Conservation (phyloP, 2,329 filamentous ascomycete species). For the Lasiodiplodia theobromae region DNA sequence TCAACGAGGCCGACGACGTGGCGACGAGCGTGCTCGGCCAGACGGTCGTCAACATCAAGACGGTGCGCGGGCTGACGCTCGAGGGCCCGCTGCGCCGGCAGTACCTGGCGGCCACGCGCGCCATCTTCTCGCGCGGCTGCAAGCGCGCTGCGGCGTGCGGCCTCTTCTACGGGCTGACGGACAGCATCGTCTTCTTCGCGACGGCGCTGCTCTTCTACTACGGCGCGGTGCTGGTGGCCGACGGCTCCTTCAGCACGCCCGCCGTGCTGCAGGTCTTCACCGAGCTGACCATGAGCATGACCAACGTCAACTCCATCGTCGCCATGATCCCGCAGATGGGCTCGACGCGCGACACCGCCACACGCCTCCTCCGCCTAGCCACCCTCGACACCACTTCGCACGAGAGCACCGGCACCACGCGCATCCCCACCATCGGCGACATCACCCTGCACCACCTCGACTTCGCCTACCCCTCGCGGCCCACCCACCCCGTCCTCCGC, state of each 20-base stretch:
- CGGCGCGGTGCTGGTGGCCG: conserved; percentile 69
- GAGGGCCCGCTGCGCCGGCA: conserved; percentile 74
- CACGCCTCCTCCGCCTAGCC: conserved; percentile 74
- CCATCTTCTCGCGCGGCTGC: conserved; percentile 67
- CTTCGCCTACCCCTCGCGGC: conserved; percentile 75
- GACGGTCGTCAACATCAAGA: conserved; percentile 78
- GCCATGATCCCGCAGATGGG: conserved; percentile 82
- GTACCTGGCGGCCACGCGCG: conserved; percentile 60
- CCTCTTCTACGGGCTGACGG: conserved; percentile 77
- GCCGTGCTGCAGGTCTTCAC: conserved; percentile 78
- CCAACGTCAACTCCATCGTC: conserved; percentile 73
- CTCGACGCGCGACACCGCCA: conserved; percentile 74
- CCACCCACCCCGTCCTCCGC: conserved; percentile 62
- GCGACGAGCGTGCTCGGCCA: conserved; percentile 73
- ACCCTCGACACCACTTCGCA: conserved; percentile 63
- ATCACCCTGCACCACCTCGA: conserved; percentile 68
- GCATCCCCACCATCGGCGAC: conserved; percentile 55
- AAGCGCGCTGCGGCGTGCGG: conserved; percentile 72
- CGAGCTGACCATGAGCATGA: conserved; percentile 82
- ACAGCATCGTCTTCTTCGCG: conserved; percentile 74
- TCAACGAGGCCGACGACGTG: conserved; percentile 67
- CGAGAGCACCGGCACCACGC: conserved; percentile 61
- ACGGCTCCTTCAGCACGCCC: conserved; percentile 58
- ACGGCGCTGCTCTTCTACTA: conserved; percentile 87
- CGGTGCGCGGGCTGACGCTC: conserved; percentile 76